Conservation (phyloP, 2,329 filamentous ascomycete species). For the Juglanconis juglandina region DNA sequence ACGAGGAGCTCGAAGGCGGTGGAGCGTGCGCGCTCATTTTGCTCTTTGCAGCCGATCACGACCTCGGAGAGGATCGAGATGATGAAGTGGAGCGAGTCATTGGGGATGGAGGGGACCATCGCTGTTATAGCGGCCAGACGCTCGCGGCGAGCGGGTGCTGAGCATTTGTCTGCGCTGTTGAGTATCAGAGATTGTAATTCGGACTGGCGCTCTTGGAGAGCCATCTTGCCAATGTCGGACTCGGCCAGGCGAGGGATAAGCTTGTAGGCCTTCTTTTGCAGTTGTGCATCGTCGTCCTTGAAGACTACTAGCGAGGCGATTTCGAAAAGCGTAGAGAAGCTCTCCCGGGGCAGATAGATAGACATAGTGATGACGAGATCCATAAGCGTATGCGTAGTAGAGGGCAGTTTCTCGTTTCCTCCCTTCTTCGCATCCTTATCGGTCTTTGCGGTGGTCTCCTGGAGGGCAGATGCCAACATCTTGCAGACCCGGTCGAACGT, state of each 20-base stretch:
- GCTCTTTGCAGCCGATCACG: conserved; percentile 94
- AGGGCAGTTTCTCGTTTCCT: conserved; percentile 73
- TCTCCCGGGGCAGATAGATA: conserved; percentile 83
- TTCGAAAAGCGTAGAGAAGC: conserved; percentile 79
- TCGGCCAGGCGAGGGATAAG: conserved; percentile 86
- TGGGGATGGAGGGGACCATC: conserved; percentile 74
- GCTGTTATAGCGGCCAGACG: conserved; percentile 78
- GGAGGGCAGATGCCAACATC: conserved; percentile 73
- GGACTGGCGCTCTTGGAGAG: conserved; percentile 68
- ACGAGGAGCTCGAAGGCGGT: conserved; percentile 88
- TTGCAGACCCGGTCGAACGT: conserved; percentile 85
- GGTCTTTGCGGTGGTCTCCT: conserved; percentile 44
- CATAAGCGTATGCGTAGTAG: conserved; percentile 91
- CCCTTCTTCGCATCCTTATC: conserved; percentile 63
- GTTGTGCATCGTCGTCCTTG: conserved; percentile 78
- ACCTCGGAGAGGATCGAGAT: conserved; percentile 89
- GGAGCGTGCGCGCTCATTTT: conserved; percentile 89
- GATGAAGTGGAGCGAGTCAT: conserved; percentile 83
- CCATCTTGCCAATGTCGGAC: conserved; percentile 72
- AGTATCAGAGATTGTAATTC: conserved; percentile 84
- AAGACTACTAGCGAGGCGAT: conserved; percentile 81
- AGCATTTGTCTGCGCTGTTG: conserved; percentile 76
- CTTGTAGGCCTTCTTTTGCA: conserved; percentile 99
- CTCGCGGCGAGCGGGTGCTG: conserved; percentile 81
- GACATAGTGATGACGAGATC: conserved; percentile 96